These are phyloP conservation scores for Ajuga reptans DNA, from an alignment of 305 asterid species.

Conservation along the genomic window DNA sequence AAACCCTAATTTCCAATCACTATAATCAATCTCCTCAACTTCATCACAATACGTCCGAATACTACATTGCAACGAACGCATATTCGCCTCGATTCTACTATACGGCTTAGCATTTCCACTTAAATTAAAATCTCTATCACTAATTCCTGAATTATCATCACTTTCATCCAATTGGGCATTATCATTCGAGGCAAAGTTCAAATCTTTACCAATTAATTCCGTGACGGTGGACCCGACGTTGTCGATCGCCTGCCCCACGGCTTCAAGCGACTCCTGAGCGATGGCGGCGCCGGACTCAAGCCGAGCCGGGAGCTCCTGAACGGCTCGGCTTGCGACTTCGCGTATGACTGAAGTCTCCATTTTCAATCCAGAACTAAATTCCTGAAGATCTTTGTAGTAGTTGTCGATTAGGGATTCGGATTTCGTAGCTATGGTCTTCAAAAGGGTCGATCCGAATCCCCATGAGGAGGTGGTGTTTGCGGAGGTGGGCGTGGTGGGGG, in stretches of 20 bases:
- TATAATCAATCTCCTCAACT: slow-evolving; percentile 45
- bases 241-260: slow-evolving; percentile 81
- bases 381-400: slow-evolving; percentile 66
- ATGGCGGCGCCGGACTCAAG: slow-evolving; percentile 84
- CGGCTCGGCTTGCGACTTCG: slow-evolving; percentile 71
- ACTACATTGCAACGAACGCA: slow-evolving; percentile 53
- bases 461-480: slow-evolving; percentile 40
- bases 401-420: slow-evolving; percentile 65
- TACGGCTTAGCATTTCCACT: slow-evolving; percentile 46
- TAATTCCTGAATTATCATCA: slow-evolving; percentile 9
- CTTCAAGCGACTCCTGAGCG: slow-evolving; percentile 80
- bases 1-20: slow-evolving; percentile 63
- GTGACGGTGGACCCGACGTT: slow-evolving; percentile 59
- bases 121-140: slow-evolving; percentile 19
- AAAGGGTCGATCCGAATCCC: slow-evolving; percentile 53
- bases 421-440: slow-evolving; percentile 56
- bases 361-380: slow-evolving; percentile 59
- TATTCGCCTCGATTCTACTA: slow-evolving; percentile 61
- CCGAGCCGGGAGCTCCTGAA: slow-evolving; percentile 59
- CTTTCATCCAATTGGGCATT: slow-evolving; percentile 28
- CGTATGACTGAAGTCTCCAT: slow-evolving; percentile 63
- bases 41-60: slow-evolving; percentile 58
- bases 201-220: slow-evolving; percentile 61
- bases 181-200: slow-evolving; percentile 37
- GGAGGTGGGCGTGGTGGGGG: slow-evolving; percentile 27